Base-by-base conservation (phyloP, 805 yeast genomes). In the Candida maris region DNA sequence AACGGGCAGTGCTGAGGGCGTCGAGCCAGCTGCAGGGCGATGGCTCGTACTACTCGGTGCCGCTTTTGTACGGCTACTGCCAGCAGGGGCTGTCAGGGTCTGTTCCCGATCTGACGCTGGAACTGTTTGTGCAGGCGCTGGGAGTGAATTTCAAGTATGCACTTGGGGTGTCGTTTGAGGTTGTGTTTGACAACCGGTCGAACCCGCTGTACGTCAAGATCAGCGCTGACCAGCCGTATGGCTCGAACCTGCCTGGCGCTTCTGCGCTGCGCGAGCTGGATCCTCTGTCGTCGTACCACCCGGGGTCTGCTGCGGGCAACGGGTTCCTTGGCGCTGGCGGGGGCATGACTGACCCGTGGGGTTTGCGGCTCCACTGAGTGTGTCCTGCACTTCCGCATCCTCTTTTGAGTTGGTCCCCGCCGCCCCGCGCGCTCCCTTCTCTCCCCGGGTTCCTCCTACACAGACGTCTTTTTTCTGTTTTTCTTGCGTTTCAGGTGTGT, bases 131-230 rank as follows among this genome's bases (percentile, higher is more conserved):
- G 54, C 32, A 56, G 53, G 40, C 63, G 49, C 44, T 67, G 56
- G 41, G 66, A 49, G 26, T 63, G 56, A 55, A 54, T 13, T 43
- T 62, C 21, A 42, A 37, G n/a, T 30, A 51, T 3, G 52, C 50
- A 14, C 34, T 57, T 10, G 52, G 55, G 4, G 54, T 60, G 37
- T 54, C 56, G 17, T 73, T 72, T 47, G 73, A 70, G 16, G 53
- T 70, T 27, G 46, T 66, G 16, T 67, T 65, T 46, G 77, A 73
- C 43, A 73, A 70, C 37, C 54, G 63, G 28, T 71, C 73, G 1
- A 62, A 59, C n/a, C 71, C 72, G 3, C 61, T 65, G 6, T 70
- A 64, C 44, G 58, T 72, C 24, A 65, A 67, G 44, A 59, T 60
- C 15, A 41, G 39, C 10, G 27, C 44, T 21, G 32, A 33, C 8